Conservation (phyloP, 2,329 filamentous ascomycete genomes). For the Cytospora piceae region DNA sequence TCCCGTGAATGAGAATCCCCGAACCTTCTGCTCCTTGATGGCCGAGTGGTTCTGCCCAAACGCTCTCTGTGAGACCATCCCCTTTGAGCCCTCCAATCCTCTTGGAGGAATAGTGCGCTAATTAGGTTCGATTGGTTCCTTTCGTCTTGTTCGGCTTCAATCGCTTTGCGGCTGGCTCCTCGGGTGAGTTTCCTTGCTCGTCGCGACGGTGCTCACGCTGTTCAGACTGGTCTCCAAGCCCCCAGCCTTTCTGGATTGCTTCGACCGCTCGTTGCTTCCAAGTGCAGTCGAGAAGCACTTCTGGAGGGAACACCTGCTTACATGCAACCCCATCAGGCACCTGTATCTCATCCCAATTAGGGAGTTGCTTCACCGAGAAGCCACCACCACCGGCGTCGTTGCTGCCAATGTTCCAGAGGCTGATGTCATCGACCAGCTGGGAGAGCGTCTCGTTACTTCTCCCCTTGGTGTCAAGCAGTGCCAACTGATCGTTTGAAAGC, state of each 20-base stretch:
- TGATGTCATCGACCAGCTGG: conserved; percentile 10
- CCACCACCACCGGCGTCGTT: background rate
- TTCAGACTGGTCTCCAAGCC: background rate
- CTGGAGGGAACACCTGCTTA: background rate
- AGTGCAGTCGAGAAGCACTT: background rate
- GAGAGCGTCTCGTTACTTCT: background rate
- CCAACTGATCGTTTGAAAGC: background rate
- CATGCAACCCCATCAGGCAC: background rate
- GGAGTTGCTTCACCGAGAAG: background rate
- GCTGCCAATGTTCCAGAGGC: background rate
- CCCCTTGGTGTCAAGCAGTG: background rate
- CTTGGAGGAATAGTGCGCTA: background rate
- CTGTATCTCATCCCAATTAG: background rate
- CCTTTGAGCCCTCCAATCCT: background rate
- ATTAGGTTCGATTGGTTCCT: background rate
- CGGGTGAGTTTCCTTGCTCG: background rate
- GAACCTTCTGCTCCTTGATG: background rate
- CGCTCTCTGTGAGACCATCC: too few species aligned
- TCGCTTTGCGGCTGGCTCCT: background rate
- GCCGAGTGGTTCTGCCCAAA: background rate
- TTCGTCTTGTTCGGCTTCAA: background rate
- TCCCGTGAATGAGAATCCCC: too few species aligned
- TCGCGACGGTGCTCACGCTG: background rate
- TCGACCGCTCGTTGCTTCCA: too few species aligned
- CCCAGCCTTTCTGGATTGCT: conserved; percentile 19